Evolutionary conservation across 2,329 filamentous ascomycete genomes (phyloP).

Genomic region (Hypomyces perniciosus): DNA sequence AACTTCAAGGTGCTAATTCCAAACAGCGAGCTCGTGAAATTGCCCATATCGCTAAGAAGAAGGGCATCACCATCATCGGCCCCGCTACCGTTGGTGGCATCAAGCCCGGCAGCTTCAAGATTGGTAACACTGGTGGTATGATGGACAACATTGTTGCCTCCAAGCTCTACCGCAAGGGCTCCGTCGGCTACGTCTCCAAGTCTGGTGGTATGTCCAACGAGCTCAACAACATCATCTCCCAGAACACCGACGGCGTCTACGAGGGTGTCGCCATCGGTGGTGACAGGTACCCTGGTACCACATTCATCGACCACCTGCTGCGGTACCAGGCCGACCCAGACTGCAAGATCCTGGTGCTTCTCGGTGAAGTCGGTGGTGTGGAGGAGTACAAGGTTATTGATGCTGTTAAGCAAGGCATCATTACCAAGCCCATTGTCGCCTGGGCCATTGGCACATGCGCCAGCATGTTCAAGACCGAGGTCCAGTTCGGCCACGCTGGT

Average conservation of each 20-base stretch:
- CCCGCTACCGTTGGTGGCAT: slow-evolving; percentile 98
- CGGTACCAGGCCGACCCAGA: slow-evolving; percentile 94
- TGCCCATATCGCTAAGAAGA: slow-evolving; percentile 91
- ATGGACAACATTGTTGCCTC: slow-evolving; percentile 99
- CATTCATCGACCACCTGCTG: slow-evolving; percentile 97
- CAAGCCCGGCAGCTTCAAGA: slow-evolving; percentile 99
- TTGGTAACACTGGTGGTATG: slow-evolving; percentile 99
- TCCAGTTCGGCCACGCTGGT: slow-evolving; percentile 98
- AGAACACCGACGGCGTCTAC: slow-evolving; percentile 95
- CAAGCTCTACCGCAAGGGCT: slow-evolving; percentile 99
- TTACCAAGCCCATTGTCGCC: slow-evolving; percentile 97
- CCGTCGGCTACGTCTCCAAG: slow-evolving; percentile 99
- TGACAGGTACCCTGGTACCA: slow-evolving; percentile 97
- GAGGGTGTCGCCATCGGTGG: slow-evolving; percentile 99
- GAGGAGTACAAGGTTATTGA: slow-evolving; percentile 99
- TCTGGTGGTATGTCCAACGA: slow-evolving; percentile 99
- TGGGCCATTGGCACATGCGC: slow-evolving; percentile 99
- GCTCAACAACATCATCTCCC: slow-evolving; percentile 98
- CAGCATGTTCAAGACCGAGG: slow-evolving; percentile 99
- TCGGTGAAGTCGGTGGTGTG: slow-evolving; percentile 98
- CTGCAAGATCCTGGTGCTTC: slow-evolving; percentile 93
- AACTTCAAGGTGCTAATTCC: not conserved
- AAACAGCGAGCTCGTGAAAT: slow-evolving; percentile 90
- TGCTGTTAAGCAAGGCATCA: slow-evolving; percentile 86
- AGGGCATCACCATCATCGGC: slow-evolving; percentile 98